Evolutionary conservation across 2,329 filamentous ascomycete genomes (phyloP), one percentile per base, ranked within the genome.

Genomic region (Nigrospora oryzae): DNA sequence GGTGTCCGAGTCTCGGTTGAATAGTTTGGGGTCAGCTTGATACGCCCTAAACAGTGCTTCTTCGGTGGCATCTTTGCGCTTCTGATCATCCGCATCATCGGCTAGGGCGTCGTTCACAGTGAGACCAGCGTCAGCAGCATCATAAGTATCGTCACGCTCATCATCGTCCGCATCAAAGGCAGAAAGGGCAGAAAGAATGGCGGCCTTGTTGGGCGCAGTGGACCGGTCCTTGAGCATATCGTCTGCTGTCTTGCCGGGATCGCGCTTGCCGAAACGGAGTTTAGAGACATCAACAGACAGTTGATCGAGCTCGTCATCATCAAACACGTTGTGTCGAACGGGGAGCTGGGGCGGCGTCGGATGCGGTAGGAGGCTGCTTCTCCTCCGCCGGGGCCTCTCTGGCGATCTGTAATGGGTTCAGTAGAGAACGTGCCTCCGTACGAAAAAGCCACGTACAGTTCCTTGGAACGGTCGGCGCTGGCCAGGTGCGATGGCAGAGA

Each of bases 121-220:
- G 17, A 91, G 90, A 33, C 93, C 93, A 2, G 97, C 89, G 58
- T 97, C 93, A 41, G 82, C 88, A 2, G 84, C 81, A 56, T 98
- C 93, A 60, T 98, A 98, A 0, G 91, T 97, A 62, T 98, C 93
- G 62, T 98, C 93, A 33, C 89, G 80, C 67, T 98, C 93, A 61
- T 98, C 93, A 53, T 97, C 93, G 55, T 97, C 91, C 0, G 84
- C 84, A 65, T 97, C 90, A 53, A 97, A 96, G 1, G 84, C 77
- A 14, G 89, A 88, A 3, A 97, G 77, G 0, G 91, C 91, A 3
- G 90, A 87, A 19, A 95, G 69, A 54, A 96, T 95, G 11, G 89
- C 84, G 0, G 89, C 87, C 66, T 94, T 95, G 55, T 83, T 82
- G 2, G 84, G 79, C 4, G 83, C 80, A 1, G 68, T 68, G 16